A percentile compares a stretch with the other conserved stretches of the same genome.
Evolutionary conservation across 306 rosid species (phyloP).

Genomic region (Pyrus bretschneideri): DNA sequence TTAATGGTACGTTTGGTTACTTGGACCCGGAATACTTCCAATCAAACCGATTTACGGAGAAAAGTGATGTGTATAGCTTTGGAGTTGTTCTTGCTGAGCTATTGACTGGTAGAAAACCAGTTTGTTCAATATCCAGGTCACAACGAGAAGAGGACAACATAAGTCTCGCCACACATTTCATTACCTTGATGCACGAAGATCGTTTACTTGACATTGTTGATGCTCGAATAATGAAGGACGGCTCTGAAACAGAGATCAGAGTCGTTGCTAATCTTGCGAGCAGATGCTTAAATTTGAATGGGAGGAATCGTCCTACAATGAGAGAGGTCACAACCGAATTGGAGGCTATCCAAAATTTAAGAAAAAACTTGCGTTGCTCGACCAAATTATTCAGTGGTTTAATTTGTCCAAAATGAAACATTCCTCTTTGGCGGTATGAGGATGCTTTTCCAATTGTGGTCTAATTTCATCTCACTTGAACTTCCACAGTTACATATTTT

Average conservation of each 20-base stretch:
- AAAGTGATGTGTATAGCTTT: constrained; percentile 16
- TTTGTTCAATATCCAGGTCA: background rate
- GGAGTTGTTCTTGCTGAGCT: constrained; percentile 12
- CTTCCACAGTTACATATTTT: too few species aligned
- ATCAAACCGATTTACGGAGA: constrained; percentile 5
- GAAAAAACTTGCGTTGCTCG: background rate
- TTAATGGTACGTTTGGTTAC: constrained; percentile 14
- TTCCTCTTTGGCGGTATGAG: too few species aligned
- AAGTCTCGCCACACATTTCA: constrained; percentile 30
- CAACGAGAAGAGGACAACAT: background rate
- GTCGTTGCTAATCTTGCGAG: constrained; percentile 31
- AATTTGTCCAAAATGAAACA: too few species aligned
- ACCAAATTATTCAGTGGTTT: background rate
- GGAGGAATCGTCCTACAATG: constrained; percentile 41
- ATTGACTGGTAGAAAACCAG: background rate
- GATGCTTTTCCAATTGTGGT: background rate
- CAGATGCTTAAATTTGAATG: constrained; percentile 33
- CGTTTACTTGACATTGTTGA: constrained; percentile 27
- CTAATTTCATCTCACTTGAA: too few species aligned
- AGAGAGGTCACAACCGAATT: constrained; percentile 35
- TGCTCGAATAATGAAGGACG: constrained; percentile 15
- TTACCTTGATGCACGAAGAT: constrained; percentile 4
- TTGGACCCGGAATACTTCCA: constrained; percentile 15
- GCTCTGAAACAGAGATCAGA: constrained; percentile 16
- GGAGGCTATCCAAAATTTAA: constrained; percentile 1